Base-by-base conservation (phyloP, 2,329 filamentous ascomycete genomes). In the Xylaria sp. region DNA sequence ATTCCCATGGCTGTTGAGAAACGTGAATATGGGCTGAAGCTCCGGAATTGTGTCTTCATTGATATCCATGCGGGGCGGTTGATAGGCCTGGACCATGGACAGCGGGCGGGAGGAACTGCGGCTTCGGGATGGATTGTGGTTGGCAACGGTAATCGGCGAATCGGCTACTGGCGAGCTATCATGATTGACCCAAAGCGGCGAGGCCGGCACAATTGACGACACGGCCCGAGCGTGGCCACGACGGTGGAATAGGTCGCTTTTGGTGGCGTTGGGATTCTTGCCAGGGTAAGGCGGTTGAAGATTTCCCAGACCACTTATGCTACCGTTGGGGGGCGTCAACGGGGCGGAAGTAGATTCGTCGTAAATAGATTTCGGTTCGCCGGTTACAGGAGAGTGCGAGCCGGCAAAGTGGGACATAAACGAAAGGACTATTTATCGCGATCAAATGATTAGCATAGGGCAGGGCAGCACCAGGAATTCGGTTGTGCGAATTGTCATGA, bases 1-100 rank as follows among this genome's bases (percentile, higher is more conserved):
- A 81, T 98, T 98, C 66, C 90, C 91, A 80, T 99, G 96, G 81
- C 92, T 96, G 82, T 97, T 98, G 72, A 99, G 87, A 78, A 93
- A 96, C 69, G 89, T 93, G 81, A 98, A 98, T 76, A 98, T 94
- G 71, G 94, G 95, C 82, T 94, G 92, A 70, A 99, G 86, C 85
- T 99, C 96, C 45, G 96, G 94, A 70, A 96, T 89, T 34, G 93
- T 97, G 78, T 98, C 93, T 73, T 91, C 87, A 77, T 88, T 89
- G 71, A 96, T 86, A 76, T 97, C 93, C 90, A 97, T 94, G 79
- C 94, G 82, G 77, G 92, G 92, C 77, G 94, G 93, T 75, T 94
- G 91, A 81, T 94, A 94, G 69, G 92, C 90, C 79, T 96, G 91
- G 58, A 95, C 86, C 87, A 97, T 96, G 70, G 94, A 97, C 81